These are phyloP conservation scores for Moricandia arvensis DNA, from an alignment of 345 rosid species.

Conservation along the genomic window DNA sequence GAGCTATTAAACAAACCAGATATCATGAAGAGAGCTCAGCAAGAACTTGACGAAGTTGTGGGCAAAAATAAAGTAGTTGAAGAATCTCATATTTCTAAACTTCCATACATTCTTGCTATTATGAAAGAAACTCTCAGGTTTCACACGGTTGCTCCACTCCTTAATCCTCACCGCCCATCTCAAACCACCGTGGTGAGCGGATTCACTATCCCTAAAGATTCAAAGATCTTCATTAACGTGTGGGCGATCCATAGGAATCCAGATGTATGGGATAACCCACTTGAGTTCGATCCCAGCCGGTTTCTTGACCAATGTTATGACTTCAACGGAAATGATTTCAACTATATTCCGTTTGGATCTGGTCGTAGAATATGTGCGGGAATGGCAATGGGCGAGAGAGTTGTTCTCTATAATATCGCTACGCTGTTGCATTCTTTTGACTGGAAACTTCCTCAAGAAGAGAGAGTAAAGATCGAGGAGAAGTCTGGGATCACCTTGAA, in stretches of 20 bases:
- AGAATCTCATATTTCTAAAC: not conserved
- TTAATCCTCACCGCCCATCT: not conserved
- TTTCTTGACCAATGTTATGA: not conserved
- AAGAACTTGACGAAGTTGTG: slow-evolving; percentile 9
- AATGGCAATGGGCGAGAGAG: not conserved
- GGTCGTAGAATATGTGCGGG: slow-evolving; percentile 2
- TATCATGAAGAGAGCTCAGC: slow-evolving; percentile 8
- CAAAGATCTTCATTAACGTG: not conserved
- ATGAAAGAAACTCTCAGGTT: slow-evolving; percentile 15
- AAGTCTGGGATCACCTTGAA: slow-evolving; percentile 3
- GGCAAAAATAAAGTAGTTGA: slow-evolving; percentile 3
- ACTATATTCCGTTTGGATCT: not conserved
- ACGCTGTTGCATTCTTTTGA: slow-evolving; percentile 6
- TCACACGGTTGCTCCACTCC: not conserved
- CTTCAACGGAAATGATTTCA: not conserved
- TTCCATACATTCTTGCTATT: slow-evolving; percentile 6
- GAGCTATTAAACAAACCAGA: not conserved
- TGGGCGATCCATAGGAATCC: slow-evolving; percentile 12
- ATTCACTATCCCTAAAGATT: not conserved
- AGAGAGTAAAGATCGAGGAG: not conserved
- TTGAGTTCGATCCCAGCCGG: not conserved
- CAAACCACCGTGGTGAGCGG: not conserved
- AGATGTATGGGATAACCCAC: slow-evolving; percentile 1
- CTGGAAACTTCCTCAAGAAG: not conserved
- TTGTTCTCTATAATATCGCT: slow-evolving; percentile 5